Evolutionary conservation across 495 filamentous ascomycete genomes (phyloP).

Genomic region (Beverwykella pulmonaria): DNA sequence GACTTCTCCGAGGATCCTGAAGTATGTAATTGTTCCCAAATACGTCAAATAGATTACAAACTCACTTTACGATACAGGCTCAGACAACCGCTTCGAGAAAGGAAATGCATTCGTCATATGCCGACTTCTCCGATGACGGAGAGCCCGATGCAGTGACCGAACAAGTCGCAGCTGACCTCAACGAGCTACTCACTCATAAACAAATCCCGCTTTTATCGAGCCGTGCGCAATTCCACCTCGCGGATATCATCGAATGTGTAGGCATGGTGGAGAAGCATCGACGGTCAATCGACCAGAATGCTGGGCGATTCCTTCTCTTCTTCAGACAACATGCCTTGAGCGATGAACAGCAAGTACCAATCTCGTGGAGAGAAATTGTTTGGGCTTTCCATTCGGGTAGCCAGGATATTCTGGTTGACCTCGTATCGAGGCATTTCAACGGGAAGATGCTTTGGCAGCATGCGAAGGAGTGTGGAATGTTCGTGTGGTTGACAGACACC

Average conservation of each 20-base stretch:
- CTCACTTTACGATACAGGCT: constrained; percentile 16
- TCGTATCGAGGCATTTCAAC: constrained; percentile 80
- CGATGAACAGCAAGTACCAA: constrained; percentile 56
- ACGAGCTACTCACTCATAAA: constrained; percentile 73
- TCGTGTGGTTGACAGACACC: constrained; percentile 88
- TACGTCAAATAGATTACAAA: not conserved
- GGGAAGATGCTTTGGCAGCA: constrained; percentile 79
- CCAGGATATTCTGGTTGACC: constrained; percentile 89
- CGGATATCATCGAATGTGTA: constrained; percentile 84
- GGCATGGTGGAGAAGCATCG: constrained; percentile 86
- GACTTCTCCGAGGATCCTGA: constrained; percentile 64
- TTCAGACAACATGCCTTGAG: constrained; percentile 82
- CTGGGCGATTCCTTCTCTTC: constrained; percentile 85
- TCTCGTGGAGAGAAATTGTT: constrained; percentile 91
- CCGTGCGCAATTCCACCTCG: constrained; percentile 85
- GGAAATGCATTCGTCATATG: constrained; percentile 58
- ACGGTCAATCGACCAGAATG: constrained; percentile 90
- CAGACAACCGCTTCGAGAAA: constrained; percentile 50
- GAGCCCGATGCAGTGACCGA: constrained; percentile 67
- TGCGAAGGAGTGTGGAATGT: constrained; percentile 84
- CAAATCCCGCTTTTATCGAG: constrained; percentile 82
- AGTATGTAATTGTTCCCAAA: constrained; percentile 41
- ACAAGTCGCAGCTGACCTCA: constrained; percentile 68
- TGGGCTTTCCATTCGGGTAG: constrained; percentile 93
- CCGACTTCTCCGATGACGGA: constrained; percentile 53